Evolutionary conservation across 2,329 filamentous ascomycete genomes (phyloP), one percentile per base, ranked within the genome.

Genomic region (Colletotrichum viniferum): DNA sequence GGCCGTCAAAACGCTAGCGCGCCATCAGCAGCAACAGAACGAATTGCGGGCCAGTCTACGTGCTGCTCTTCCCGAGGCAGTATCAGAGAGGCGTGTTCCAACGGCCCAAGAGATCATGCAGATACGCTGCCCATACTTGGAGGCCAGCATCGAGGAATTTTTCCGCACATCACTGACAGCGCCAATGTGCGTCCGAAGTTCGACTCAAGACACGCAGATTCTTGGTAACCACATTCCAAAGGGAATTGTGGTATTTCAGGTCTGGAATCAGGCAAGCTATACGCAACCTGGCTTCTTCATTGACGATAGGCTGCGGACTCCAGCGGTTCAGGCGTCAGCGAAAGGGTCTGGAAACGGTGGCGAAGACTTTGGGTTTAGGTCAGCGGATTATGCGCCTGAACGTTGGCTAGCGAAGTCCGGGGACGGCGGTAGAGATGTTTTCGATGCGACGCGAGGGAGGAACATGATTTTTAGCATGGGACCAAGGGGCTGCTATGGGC

Each of bases 401-500:
- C 77, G 85, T 18, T 87, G 84, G 84, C 79, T 86, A 36, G 55
- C 79, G 3, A 36, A 64, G 71, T 67, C 48, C 5, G 63, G 77
- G 12, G 77, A 77, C 14, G 67, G 64, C 14, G 56, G 61, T 16
- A 74, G 77, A 56, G 32, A 70, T 2, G 78, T 78, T 8, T 85
- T 83, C 56, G 81, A 84, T 63, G 64, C 81, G 3, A 74, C 78
- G 34, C 82, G 84, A 2, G 84, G 85, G 0, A 85, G 84, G 1
- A 80, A 75, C 8, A 77, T 86, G 65, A 77, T 81, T 0, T 87
- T 87, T 77, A 83, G 84, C 0, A 65, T 80, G 13, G 86, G 85
- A 0, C 80, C 82, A 5, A 76, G 86, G 7, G 81, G 82, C 6
- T 87, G 85, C 66, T 87, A 82, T 63, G 85, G 86, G 1, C 81